Evolutionary conservation across 23 red algal species (phyloP), one percentile per base, ranked within the genome.

Genomic region (Gracilaria gracilis): DNA sequence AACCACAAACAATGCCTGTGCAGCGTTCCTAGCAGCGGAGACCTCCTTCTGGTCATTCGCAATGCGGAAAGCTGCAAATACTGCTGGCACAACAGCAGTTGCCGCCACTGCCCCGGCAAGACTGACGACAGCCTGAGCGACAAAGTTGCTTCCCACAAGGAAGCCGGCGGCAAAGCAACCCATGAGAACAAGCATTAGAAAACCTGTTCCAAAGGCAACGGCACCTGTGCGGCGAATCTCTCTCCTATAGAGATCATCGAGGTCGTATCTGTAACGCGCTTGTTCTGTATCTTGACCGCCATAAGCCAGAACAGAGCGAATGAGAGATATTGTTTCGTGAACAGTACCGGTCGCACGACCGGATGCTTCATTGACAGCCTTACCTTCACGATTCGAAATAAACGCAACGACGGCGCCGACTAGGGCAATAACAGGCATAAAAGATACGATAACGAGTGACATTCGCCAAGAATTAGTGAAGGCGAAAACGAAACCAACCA

Each of bases 171-270:
- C 95, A 79, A 93, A 97, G 32, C 83, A 74, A 72, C 95, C 71
- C 50, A 94, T 86, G 38, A 97, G 93, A 54, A 94, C 66, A 21
- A 97, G 81, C 84, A 97, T 94, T 25, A 91, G 78, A 57, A 97
- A 82, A 4, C 95, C 95, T 36, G 93, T 87, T 46, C 82, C 90
- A 35, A 93, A 40, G 17, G 89, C 95, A n/a, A 65, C 67, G 11
- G 80, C 76, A 66, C 53, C 36, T 12, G 81, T 80, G 36, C 83
- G 79, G 24, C 67, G 69, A 31, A 84, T 33, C 16, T 85, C 89
- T 25, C 81, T 59, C 61, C 29, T 49, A 40, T 90, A 94, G 6
- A 82, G 55, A 37, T 81, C 78, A 21, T 58, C 90, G 35, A 97
- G 89, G 55, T 84, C 51, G 74, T 79, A 58, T 21, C 86, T 74